These are phyloP conservation scores for Mortierella sp. DNA, from an alignment of 371 early-diverging fungal genomes.

Conservation along the genomic window DNA sequence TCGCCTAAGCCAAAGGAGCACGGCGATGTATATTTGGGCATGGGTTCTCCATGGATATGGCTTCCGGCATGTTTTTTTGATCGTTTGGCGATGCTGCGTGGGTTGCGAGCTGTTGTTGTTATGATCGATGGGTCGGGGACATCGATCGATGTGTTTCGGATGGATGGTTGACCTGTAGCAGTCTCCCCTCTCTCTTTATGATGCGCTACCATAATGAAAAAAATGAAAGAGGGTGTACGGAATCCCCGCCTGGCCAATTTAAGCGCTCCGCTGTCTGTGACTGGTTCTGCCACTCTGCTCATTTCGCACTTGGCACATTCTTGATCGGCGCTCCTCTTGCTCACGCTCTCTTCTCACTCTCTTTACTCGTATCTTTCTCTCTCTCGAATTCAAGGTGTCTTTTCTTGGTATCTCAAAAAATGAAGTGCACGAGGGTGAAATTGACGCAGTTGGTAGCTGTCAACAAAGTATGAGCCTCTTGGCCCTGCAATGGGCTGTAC, in stretches of 20 bases:
- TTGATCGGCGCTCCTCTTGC: background rate
- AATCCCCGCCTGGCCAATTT: conserved; percentile 2
- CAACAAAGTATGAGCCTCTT: too few species aligned
- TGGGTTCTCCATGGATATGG: conserved; percentile 2
- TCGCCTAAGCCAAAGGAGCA: background rate
- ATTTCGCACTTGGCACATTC: background rate
- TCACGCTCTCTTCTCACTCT: too few species aligned
- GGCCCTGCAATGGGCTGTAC: too few species aligned
- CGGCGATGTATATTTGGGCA: conserved; percentile 8
- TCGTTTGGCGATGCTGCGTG: background rate
- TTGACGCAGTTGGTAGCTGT: too few species aligned
- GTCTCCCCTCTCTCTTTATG: conserved; percentile 1
- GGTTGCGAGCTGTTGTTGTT: background rate
- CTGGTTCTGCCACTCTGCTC: background rate
- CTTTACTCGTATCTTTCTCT: too few species aligned
- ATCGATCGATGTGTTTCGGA: conserved; percentile 4
- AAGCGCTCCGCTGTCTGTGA: background rate
- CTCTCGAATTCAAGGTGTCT: too few species aligned
- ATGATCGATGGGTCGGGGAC: background rate
- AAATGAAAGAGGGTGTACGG: conserved; percentile 10
- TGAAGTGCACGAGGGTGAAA: too few species aligned
- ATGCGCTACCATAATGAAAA: conserved; percentile 15
- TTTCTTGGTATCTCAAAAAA: too few species aligned
- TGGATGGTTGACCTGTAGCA: conserved; percentile 1
- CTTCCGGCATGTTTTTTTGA: background rate